phyloP scores from a whole-genome alignment of 106 monocot genomes.

The Allium fistulosum region DNA sequence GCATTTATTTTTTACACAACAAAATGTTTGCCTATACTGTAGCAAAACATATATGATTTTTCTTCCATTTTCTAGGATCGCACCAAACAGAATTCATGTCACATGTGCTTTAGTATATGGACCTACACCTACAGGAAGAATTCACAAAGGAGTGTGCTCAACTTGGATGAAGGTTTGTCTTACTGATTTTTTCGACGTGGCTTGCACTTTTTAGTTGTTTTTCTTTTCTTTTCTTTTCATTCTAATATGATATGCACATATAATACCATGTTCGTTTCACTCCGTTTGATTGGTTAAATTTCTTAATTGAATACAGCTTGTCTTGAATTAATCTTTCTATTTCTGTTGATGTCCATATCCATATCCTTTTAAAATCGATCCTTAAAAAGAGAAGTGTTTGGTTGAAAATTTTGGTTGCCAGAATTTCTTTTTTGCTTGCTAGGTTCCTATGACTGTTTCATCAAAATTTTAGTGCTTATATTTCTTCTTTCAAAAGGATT shows the following conservation, averaged over 20 bases:
- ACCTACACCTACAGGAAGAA: conserved; percentile 81
- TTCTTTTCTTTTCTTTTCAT: not conserved
- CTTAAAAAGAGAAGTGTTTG: too few relatives aligned
- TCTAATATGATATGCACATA: not conserved
- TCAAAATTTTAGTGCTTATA: too few relatives aligned
- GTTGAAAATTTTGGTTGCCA: too few relatives aligned
- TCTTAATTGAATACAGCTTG: too few relatives aligned
- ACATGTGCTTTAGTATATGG: conserved; percentile 85
- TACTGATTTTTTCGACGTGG: conserved; percentile 1
- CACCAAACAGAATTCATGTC: conserved; percentile 84
- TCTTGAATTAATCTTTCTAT: too few relatives aligned
- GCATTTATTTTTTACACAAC: not conserved
- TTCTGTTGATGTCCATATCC: too few relatives aligned
- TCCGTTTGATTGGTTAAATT: too few relatives aligned
- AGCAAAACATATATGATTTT: not conserved
- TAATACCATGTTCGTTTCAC: too few relatives aligned
- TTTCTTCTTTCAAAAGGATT: too few relatives aligned
- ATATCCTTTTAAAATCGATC: too few relatives aligned
- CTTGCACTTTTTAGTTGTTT: not conserved
- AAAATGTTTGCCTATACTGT: not conserved
- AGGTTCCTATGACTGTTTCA: too few relatives aligned
- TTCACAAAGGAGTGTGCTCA: conserved; percentile 96
- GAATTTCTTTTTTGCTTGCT: too few relatives aligned
- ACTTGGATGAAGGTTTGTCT: conserved; percentile 95
- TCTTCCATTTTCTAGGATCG: conserved; percentile 41